Percentiles rank a stretch among this genome's conserved stretches.
Conservation (phyloP, 768 basidiomycete genomes). For the Phanerochaete sordida region DNA sequence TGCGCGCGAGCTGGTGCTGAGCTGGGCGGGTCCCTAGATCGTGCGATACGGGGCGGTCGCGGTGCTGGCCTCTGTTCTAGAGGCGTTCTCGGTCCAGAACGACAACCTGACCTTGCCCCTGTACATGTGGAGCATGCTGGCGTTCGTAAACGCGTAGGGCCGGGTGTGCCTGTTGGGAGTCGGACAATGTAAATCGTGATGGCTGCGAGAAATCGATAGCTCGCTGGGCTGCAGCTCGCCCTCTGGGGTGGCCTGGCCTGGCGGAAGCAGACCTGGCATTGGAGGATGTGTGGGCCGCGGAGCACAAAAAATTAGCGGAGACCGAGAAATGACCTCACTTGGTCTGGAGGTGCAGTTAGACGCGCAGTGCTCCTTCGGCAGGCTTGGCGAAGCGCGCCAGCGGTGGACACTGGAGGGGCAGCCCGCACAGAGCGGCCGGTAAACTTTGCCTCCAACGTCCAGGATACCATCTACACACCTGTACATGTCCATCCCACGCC, state of each 20-base stretch:
- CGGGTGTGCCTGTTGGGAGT: neutral
- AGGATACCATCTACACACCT: neutral
- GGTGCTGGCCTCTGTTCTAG: conserved; percentile 67
- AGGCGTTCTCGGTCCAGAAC: conserved; percentile 93
- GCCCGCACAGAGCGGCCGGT: neutral
- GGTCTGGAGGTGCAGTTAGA: neutral
- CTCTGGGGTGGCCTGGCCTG: too few species aligned
- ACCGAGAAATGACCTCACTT: neutral
- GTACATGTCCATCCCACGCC: neutral
- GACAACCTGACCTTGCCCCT: conserved; percentile 97
- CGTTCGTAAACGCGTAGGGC: conserved; percentile 45
- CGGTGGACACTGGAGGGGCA: conserved; percentile 3
- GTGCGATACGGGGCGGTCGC: conserved; percentile 62
- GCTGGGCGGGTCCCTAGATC: conserved; percentile 40
- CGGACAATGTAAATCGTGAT: neutral
- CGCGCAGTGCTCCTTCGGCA: neutral
- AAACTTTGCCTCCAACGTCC: neutral
- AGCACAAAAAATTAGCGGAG: neutral
- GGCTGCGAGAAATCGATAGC: neutral
- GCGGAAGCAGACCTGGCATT: too few species aligned
- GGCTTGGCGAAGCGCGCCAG: conserved; percentile 4
- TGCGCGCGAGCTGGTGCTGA: neutral
- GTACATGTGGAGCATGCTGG: conserved; percentile 90
- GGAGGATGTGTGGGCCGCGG: conserved; percentile 1
- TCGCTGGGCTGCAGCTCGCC: neutral